These are phyloP conservation scores for Rhizophagus sp. DNA, from an alignment of 192 early-diverging fungal genomes.

Conservation along the genomic window DNA sequence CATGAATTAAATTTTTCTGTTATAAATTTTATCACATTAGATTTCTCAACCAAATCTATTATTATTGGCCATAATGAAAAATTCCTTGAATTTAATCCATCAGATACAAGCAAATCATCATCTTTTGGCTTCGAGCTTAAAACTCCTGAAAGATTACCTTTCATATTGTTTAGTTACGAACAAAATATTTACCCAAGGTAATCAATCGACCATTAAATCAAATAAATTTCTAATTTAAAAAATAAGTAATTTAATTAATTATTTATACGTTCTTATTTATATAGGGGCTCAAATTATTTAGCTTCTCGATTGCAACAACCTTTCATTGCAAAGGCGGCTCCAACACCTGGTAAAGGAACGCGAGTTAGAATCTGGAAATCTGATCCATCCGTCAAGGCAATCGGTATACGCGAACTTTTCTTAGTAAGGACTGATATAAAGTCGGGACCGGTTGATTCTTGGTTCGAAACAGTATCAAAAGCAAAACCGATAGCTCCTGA, in stretches of 20 bases:
- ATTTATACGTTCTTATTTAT: neutral
- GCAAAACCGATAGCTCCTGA: neutral
- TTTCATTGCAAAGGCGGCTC: neutral
- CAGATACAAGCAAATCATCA: neutral
- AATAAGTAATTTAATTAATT: neutral
- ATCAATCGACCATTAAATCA: neutral
- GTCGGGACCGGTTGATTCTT: neutral
- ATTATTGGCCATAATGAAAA: neutral
- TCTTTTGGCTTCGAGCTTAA: neutral
- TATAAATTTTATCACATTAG: neutral
- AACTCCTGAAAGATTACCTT: neutral
- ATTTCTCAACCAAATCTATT: neutral
- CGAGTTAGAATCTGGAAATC: neutral
- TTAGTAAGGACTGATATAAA: neutral
- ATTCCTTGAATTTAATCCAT: neutral
- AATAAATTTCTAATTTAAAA: no score
- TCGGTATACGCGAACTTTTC: neutral
- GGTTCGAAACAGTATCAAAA: neutral
- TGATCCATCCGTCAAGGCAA: neutral
- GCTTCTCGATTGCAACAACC: constrained; percentile 7
- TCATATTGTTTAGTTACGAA: neutral
- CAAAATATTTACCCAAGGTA: constrained; percentile 17
- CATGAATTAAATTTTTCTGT: neutral
- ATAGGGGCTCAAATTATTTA: constrained; percentile 7
- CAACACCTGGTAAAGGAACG: neutral